phyloP scores from a whole-genome alignment of 2,329 filamentous ascomycete genomes.

The Fusarium coffeatum region DNA sequence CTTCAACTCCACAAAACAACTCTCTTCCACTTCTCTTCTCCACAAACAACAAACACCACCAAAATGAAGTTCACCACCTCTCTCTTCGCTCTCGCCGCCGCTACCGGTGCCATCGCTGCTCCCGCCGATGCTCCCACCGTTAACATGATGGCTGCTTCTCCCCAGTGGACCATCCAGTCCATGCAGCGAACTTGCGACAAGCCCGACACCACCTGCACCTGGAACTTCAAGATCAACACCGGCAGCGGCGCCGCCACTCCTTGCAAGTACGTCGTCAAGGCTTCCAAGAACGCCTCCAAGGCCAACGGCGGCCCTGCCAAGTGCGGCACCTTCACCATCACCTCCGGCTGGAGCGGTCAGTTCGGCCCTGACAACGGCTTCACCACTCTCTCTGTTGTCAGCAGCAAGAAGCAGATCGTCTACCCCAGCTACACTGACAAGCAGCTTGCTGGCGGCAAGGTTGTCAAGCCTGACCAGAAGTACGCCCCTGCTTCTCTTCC shows the following conservation, averaged over 20 bases:
- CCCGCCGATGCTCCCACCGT: constrained; percentile 32
- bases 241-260: constrained; percentile 54
- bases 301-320: constrained; percentile 53
- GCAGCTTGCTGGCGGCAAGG: constrained; percentile 57
- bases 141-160: constrained; percentile 55
- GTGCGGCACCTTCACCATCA: constrained; percentile 64
- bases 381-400: constrained; percentile 63
- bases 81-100: constrained; percentile 49
- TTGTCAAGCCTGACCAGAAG: constrained; percentile 62
- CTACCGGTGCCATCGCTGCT: constrained; percentile 50
- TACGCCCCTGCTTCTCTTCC: constrained; percentile 51
- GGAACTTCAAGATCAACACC: constrained; percentile 58
- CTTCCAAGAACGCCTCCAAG: constrained; percentile 49
- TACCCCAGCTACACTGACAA: constrained; percentile 65
- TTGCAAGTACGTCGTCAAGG: constrained; percentile 48
- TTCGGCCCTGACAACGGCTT: constrained; percentile 64
- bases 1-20: constrained; percentile 11
- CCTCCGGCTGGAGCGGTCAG: constrained; percentile 66
- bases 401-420: constrained; percentile 56
- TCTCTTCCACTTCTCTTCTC: neutral
- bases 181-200: constrained; percentile 55
- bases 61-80: constrained; percentile 59
- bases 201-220: constrained; percentile 55
- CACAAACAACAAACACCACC: constrained; percentile 29
- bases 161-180: constrained; percentile 57